These are phyloP conservation scores for Xylaria sp. DNA, from an alignment of 2,329 filamentous ascomycete species.

Conservation along the genomic window DNA sequence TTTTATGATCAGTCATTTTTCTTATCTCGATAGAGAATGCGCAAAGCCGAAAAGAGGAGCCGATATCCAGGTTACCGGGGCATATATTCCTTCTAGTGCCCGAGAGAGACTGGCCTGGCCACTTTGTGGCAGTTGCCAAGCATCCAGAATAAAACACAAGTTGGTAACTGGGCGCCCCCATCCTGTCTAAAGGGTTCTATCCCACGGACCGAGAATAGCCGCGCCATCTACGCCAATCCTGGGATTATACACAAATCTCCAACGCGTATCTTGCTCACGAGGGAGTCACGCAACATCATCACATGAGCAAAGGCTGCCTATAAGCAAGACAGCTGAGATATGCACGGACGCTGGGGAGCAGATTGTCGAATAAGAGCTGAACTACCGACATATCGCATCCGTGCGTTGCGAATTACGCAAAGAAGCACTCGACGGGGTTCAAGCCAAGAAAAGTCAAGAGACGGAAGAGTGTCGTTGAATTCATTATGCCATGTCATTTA, in stretches of 20 bases:
- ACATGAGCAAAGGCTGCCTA: constrained; percentile 9
- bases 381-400: not conserved
- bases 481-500: constrained; percentile 46
- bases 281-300: constrained; percentile 1
- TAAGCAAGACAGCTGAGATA: constrained; percentile 3
- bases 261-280: not conserved
- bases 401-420: not conserved
- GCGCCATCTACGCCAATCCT: not conserved
- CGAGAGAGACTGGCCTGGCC: constrained; percentile 18
- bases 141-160: not conserved
- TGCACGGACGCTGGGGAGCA: constrained; percentile 4
- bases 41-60: constrained; percentile 27
- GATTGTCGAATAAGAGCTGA: not conserved
- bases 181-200: not conserved
- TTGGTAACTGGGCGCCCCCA: constrained; percentile 8
- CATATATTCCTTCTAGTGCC: not conserved
- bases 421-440: not conserved
- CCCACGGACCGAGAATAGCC: constrained; percentile 12
- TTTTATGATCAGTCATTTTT: constrained; percentile 26
- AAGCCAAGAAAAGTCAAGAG: constrained; percentile 4
- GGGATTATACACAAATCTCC: not conserved
- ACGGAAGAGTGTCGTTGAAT: constrained; percentile 42
- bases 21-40: constrained; percentile 14
- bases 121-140: constrained; percentile 24
- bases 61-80: constrained; percentile 29